Conservation (phyloP, 2,329 filamentous ascomycete genomes). For the Epichloe typhina region DNA sequence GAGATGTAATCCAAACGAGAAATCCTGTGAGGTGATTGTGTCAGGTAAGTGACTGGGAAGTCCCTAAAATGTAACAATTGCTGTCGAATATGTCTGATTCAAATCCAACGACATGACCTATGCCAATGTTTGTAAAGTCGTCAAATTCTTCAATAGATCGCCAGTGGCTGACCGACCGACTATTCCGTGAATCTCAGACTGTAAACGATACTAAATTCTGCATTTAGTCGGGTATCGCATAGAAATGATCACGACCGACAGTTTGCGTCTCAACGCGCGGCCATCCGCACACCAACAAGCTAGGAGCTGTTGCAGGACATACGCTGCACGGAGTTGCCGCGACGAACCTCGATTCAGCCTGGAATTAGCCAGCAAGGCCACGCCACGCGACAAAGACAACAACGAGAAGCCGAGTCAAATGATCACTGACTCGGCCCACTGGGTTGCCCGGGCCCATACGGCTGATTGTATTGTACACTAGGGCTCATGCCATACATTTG, state of each 20-base stretch:
- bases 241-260: not conserved
- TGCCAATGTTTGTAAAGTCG: conserved; percentile 5
- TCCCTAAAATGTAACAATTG: conserved; percentile 50
- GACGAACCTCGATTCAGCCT: not conserved
- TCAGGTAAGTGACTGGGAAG: conserved; percentile 33
- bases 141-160: conserved; percentile 2
- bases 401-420: not conserved
- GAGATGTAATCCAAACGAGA: conserved; percentile 10
- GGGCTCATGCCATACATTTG: conserved; percentile 65
- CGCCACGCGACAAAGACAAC: not conserved
- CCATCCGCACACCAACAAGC: not conserved
- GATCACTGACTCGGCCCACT: conserved; percentile 54
- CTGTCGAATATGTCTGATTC: conserved; percentile 38
- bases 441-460: conserved; percentile 57
- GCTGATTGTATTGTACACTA: conserved; percentile 60
- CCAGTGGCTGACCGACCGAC: not conserved
- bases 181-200: conserved; percentile 1
- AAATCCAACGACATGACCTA: conserved; percentile 6
- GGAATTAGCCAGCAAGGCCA: not conserved
- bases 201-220: conserved; percentile 1
- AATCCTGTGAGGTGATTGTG: conserved; percentile 11
- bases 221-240: not conserved
- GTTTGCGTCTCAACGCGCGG: not conserved
- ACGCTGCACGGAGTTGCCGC: not conserved
- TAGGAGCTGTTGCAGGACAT: not conserved